phyloP scores from a whole-genome alignment of 1,284 basidiomycete genomes.

The Tilletia walkeri region DNA sequence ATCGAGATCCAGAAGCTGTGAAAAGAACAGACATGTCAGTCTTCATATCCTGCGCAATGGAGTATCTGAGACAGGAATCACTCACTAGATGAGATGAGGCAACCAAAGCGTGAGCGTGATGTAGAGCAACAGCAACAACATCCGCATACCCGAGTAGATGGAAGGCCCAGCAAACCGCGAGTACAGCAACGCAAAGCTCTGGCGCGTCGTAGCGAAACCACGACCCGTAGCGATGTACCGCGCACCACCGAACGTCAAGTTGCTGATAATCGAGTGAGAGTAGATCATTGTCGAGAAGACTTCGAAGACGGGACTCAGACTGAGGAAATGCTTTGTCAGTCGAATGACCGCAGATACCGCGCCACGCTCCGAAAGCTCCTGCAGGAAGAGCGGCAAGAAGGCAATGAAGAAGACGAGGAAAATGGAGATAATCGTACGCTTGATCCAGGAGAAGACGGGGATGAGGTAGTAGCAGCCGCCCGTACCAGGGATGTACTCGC shows the following conservation, averaged over 20 bases:
- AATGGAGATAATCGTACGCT: conserved; percentile 55
- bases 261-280: conserved; percentile 55
- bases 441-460: conserved; percentile 55
- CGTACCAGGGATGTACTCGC: conserved; percentile 50
- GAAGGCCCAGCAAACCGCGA: conserved; percentile 55
- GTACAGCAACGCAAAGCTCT: conserved; percentile 54
- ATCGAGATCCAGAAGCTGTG: conserved; percentile 53
- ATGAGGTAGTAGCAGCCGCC: conserved; percentile 55
- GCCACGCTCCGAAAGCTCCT: conserved; percentile 55
- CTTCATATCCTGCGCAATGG: background rate
- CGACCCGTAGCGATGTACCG: conserved; percentile 56
- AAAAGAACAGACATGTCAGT: conserved; percentile 5
- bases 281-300: conserved; percentile 56
- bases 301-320: conserved; percentile 54
- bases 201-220: conserved; percentile 54
- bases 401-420: conserved; percentile 57
- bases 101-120: conserved; percentile 55
- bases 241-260: conserved; percentile 56
- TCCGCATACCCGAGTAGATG: conserved; percentile 54
- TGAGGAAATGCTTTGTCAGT: conserved; percentile 54
- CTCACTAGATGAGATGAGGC: conserved; percentile 53
- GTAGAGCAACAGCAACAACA: conserved; percentile 52
- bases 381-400: conserved; percentile 55
- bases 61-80: background rate
- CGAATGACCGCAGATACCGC: conserved; percentile 53